A percentile compares a stretch with the other conserved stretches of the same genome.
Evolutionary conservation across 208 protist species (phyloP).

Genomic region (Strigomonas culicis): DNA sequence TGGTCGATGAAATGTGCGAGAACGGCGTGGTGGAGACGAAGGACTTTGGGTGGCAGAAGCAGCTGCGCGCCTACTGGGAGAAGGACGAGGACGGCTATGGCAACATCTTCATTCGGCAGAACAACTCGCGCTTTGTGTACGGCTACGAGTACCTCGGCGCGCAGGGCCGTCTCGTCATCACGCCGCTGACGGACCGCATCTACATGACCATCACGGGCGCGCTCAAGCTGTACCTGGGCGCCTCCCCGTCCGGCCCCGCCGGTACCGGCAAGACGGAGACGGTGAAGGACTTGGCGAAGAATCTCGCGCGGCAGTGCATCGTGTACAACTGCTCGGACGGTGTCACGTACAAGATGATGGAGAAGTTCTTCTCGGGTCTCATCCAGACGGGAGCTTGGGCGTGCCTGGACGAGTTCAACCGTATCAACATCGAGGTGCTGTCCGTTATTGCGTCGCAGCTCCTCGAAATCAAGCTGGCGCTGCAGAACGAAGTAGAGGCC

Average conservation of each 20-base stretch:
- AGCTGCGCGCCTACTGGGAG: constrained; percentile 98
- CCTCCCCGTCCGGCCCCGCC: constrained; percentile 92
- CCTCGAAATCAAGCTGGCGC: constrained; percentile 94
- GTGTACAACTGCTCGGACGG: constrained; percentile 98
- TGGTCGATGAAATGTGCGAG: constrained; percentile 93
- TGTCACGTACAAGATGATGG: constrained; percentile 98
- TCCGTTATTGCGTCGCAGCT: constrained; percentile 98
- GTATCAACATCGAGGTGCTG: constrained; percentile 98
- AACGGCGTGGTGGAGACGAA: constrained; percentile 69
- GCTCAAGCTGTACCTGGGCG: constrained; percentile 94
- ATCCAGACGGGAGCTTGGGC: constrained; percentile 97
- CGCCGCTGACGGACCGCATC: constrained; percentile 97
- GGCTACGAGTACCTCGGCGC: constrained; percentile 98
- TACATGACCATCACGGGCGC: constrained; percentile 98
- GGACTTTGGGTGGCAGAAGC: constrained; percentile 97
- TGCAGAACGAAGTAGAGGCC: constrained; percentile 83
- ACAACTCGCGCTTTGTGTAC: constrained; percentile 95
- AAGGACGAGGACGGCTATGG: constrained; percentile 86
- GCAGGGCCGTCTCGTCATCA: constrained; percentile 96
- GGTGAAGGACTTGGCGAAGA: constrained; percentile 96
- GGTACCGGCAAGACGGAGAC: constrained; percentile 98
- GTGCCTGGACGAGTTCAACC: constrained; percentile 99
- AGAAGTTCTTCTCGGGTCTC: constrained; percentile 97
- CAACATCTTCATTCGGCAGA: constrained; percentile 94
- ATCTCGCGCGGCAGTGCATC: constrained; percentile 95